These are phyloP conservation scores for Cardamine occulta DNA, from an alignment of 345 rosid species.

Conservation along the genomic window DNA sequence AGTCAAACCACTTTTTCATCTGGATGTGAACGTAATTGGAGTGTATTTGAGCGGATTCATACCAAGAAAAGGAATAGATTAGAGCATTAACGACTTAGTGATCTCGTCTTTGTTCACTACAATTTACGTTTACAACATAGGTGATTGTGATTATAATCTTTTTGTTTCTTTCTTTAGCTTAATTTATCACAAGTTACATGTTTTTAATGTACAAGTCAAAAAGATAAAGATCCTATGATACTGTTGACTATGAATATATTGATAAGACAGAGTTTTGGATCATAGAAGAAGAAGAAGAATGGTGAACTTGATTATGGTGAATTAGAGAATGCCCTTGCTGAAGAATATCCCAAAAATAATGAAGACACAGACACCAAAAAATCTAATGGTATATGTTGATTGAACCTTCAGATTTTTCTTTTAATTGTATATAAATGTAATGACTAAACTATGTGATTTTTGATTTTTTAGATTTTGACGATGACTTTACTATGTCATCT, in stretches of 20 bases:
- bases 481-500: too few relatives aligned
- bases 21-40: conserved; percentile 1
- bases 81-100: conserved; percentile 10
- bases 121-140: conserved; percentile 1
- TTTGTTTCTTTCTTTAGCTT: neutral
- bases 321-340: neutral
- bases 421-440: too few relatives aligned
- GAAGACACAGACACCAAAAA: neutral
- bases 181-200: neutral
- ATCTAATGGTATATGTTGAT: too few relatives aligned
- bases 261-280: conserved; percentile 1
- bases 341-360: neutral
- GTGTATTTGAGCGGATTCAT: neutral
- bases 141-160: neutral
- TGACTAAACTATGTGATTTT: too few relatives aligned
- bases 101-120: conserved; percentile 17
- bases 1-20: conserved; percentile 2
- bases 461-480: too few relatives aligned
- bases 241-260: conserved; percentile 11
- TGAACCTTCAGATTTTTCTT: too few relatives aligned
- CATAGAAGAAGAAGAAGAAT: neutral
- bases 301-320: conserved; percentile 13
- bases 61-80: neutral
- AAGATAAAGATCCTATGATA: neutral
- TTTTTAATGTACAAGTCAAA: neutral